phyloP scores from a whole-genome alignment of 2,329 filamentous ascomycete genomes.

The Plenodomus tracheiphilus region DNA sequence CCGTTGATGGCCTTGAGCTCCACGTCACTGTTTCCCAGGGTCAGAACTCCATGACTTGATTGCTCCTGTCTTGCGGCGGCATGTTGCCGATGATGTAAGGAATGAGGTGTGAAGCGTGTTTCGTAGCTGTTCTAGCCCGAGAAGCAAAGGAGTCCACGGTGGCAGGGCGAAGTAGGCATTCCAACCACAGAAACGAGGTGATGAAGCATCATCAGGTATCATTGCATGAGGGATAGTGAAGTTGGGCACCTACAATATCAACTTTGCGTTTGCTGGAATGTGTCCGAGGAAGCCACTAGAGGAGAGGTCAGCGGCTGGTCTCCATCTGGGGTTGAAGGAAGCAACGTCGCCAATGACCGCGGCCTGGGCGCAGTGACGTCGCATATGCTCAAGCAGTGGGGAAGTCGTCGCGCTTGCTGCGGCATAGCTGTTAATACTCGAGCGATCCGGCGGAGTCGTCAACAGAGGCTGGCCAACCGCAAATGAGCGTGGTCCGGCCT shows the following conservation, averaged over 20 bases:
- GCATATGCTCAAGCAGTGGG: no score
- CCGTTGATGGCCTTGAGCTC: constrained; percentile 67
- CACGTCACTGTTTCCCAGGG: constrained; percentile 60
- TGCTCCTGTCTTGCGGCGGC: background rate
- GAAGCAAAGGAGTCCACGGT: no score
- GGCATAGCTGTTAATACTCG: background rate
- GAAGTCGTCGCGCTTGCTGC: background rate
- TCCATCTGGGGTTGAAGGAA: no score
- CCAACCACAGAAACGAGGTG: background rate
- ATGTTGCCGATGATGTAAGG: background rate
- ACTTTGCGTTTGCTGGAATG: constrained; percentile 73
- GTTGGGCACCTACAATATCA: constrained; percentile 74
- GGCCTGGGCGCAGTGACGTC: no score
- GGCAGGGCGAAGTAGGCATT: no score
- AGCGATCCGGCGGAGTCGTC: background rate
- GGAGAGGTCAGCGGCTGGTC: constrained; percentile 21
- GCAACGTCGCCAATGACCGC: no score
- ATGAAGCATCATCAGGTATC: constrained; percentile 4
- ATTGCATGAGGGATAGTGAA: background rate
- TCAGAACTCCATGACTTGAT: background rate
- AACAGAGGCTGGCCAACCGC: background rate
- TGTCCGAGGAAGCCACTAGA: constrained; percentile 74
- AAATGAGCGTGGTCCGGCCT: background rate
- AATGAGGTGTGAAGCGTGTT: no score
- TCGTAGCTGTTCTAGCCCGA: no score